Base-by-base conservation (phyloP, 345 rosid species). In the Sonneratia alba region DNA sequence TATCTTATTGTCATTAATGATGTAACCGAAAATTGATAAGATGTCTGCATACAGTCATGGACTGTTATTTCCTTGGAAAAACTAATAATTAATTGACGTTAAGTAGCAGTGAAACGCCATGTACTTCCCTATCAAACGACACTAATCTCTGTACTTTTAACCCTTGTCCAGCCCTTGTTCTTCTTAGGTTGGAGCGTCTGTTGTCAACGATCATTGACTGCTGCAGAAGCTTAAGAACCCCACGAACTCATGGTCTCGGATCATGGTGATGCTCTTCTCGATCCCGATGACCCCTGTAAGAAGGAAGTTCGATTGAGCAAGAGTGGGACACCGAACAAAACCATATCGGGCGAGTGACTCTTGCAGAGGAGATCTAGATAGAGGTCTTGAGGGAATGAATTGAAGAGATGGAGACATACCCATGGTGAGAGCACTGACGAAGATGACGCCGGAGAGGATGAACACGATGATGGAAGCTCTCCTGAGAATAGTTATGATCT, bases 371-470 rank as follows among this genome's bases (percentile, higher is more conserved):
- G 13, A 45, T 45, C 32, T 27, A 27, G 32, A 27, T 27, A 27
- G 32, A 27, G 32, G 32, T 27, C 32, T 27, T 27, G 32, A 27
- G 32, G 32, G 32, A 27, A 27, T 27, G 32, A 27, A 27, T 27
- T 27, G 32, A 27, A 1, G 70, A 14, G 24, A 5, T 42, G 8
- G 18, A 49, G 34, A 7, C 7, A 62, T 85, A 88, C 96, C 96
- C 97, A 90, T 87, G 45, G 89, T 86, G 67, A 94, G 76, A 67
- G 96, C 96, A 78, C 93, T 88, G 0, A 87, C 95, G 80, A 88
- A 94, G 22, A 87, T 90, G 78, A 91, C 97, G 40, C 85, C 90
- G 19, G 93, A 88, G 37, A 90, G 97, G 74, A 91, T 85, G 76
- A 94, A 91, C 3, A 88, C 86, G 0, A 88, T 90, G 47, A 88